Conservation (phyloP, 306 rosid species). For the Myrica gale region DNA sequence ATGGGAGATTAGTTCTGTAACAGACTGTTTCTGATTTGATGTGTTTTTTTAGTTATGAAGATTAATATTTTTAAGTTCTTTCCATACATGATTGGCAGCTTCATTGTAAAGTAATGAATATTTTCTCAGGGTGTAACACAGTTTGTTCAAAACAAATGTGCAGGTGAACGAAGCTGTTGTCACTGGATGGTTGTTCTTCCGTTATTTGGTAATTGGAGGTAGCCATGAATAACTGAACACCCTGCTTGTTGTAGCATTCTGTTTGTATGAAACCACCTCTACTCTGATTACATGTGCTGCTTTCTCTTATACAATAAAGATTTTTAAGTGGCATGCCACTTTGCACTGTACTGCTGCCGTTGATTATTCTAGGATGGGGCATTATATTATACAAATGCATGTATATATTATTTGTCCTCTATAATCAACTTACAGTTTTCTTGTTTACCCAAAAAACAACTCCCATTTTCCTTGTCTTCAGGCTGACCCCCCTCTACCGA, state of each 20-base stretch:
- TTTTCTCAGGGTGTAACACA: conserved; percentile 7
- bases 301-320: background rate
- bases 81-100: background rate
- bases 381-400: too few relatives aligned
- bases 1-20: too few relatives aligned
- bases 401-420: too few relatives aligned
- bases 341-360: background rate
- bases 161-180: conserved; percentile 98
- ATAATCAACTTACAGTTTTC: too few relatives aligned
- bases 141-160: conserved; percentile 24
- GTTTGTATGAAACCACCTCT: background rate
- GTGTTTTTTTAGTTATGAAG: too few relatives aligned
- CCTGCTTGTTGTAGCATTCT: background rate
- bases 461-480: too few relatives aligned
- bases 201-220: conserved; percentile 99
- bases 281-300: background rate
- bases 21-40: background rate
- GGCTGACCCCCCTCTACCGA: too few relatives aligned
- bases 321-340: background rate
- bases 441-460: too few relatives aligned
- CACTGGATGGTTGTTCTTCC: conserved; percentile 95
- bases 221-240: conserved; percentile 23
- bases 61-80: background rate
- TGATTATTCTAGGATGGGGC: too few relatives aligned
- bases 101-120: background rate